A percentile compares a stretch with the other conserved stretches of the same genome.
Conservation (phyloP, 805 yeast genomes). For the Jamesozyma hellenica region DNA sequence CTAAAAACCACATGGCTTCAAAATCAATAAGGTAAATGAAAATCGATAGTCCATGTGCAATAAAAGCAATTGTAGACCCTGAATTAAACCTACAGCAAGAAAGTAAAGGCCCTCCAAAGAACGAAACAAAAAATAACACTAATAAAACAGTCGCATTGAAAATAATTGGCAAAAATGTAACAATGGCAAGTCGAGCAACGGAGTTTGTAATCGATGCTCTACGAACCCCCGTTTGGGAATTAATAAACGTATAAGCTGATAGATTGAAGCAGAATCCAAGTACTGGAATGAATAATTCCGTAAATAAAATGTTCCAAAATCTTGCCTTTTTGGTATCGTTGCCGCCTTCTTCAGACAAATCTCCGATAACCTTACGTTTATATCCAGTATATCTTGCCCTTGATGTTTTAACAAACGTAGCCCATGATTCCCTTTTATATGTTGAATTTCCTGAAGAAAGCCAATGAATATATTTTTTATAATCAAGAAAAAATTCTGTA, state of each 20-base stretch:
- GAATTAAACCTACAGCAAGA: conserved; percentile 34
- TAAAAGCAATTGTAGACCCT: conserved; percentile 45
- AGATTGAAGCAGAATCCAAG: conserved; percentile 59
- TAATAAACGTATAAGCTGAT: conserved; percentile 68
- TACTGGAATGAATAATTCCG: conserved; percentile 70
- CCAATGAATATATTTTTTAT: conserved; percentile 60
- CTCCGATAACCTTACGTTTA: conserved; percentile 62
- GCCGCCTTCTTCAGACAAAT: conserved; percentile 51
- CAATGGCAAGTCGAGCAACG: conserved; percentile 47
- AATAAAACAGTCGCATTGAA: conserved; percentile 28
- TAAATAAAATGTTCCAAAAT: conserved; percentile 62
- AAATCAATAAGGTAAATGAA: conserved; percentile 44
- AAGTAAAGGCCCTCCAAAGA: conserved; percentile 41
- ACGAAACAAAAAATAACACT: conserved; percentile 35
- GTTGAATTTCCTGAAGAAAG: conserved; percentile 65
- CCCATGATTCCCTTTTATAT: conserved; percentile 70
- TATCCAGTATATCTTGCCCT: conserved; percentile 89
- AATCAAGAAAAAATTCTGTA: conserved; percentile 61
- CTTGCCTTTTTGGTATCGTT: conserved; percentile 68
- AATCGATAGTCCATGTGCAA: conserved; percentile 46
- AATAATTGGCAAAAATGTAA: conserved; percentile 41
- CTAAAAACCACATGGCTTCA: conserved; percentile 56
- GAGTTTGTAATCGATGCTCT: conserved; percentile 45
- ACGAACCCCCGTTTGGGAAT: conserved; percentile 76
- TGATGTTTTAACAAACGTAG: conserved; percentile 57